Evolutionary conservation across 208 protist species (phyloP).

Genomic region (Leishmania mexicana): DNA sequence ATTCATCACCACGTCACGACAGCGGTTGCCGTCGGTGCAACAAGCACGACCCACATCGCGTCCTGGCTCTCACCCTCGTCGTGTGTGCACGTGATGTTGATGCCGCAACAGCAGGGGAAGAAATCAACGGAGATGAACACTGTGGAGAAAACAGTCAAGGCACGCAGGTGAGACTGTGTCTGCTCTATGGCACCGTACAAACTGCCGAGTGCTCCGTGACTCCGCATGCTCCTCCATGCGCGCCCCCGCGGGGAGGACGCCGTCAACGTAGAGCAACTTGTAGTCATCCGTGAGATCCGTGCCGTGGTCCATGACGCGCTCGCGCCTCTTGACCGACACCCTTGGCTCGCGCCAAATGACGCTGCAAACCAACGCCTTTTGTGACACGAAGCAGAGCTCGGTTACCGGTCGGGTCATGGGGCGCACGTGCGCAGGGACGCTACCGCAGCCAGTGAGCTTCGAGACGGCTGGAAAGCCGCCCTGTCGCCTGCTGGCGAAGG

Average conservation of each 20-base stretch:
- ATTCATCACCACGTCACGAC: slow-evolving; percentile 36
- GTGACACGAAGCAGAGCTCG: slow-evolving; percentile 52
- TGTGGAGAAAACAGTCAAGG: slow-evolving; percentile 67
- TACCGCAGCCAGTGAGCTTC: background rate
- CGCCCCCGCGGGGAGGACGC: slow-evolving; percentile 38
- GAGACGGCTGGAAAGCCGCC: background rate
- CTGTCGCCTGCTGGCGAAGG: background rate
- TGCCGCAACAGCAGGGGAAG: slow-evolving; percentile 48
- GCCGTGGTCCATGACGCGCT: slow-evolving; percentile 29
- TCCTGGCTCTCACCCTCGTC: slow-evolving; percentile 9
- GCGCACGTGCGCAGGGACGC: slow-evolving; percentile 9
- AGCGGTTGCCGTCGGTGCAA: slow-evolving; percentile 18
- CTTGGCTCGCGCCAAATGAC: slow-evolving; percentile 54
- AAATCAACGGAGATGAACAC: slow-evolving; percentile 70
- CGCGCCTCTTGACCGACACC: slow-evolving; percentile 41
- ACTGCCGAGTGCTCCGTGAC: slow-evolving; percentile 60
- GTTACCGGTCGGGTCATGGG: slow-evolving; percentile 38
- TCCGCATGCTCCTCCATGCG: slow-evolving; percentile 61
- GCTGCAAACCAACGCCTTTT: slow-evolving; percentile 43
- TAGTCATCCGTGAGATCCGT: slow-evolving; percentile 30
- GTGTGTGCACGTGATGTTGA: slow-evolving; percentile 34
- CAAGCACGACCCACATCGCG: slow-evolving; percentile 22
- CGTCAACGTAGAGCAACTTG: slow-evolving; percentile 40
- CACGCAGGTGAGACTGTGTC: slow-evolving; percentile 56
- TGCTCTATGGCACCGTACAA: slow-evolving; percentile 50